Percentiles rank a stretch among this genome's conserved stretches.
phyloP scores from a whole-genome alignment of 305 asterid species.

The Andrographis paniculata region DNA sequence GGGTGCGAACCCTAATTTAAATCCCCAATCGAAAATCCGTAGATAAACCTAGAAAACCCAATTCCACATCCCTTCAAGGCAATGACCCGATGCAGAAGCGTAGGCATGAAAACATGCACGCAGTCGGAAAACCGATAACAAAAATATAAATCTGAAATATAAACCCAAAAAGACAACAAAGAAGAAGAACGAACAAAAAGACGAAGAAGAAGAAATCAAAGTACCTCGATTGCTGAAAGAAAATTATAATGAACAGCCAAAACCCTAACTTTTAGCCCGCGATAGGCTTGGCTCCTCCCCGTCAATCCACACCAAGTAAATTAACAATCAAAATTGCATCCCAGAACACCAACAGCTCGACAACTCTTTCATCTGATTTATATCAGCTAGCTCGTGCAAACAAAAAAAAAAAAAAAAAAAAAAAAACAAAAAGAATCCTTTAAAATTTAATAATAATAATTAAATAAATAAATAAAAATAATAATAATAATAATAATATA shows the following conservation, averaged over 20 bases:
- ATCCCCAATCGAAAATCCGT: background rate
- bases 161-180: background rate
- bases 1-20: background rate
- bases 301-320: background rate
- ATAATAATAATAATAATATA: too few relatives aligned
- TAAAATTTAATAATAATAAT: too few relatives aligned
- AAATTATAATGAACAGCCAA: background rate
- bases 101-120: too few relatives aligned
- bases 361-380: background rate
- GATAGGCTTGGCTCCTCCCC: background rate
- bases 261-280: background rate
- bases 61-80: background rate
- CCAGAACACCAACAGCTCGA: background rate
- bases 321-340: background rate
- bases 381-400: background rate
- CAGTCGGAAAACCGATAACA: too few relatives aligned
- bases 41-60: background rate
- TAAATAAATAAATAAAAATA: too few relatives aligned
- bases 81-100: background rate
- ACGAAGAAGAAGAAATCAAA: too few relatives aligned
- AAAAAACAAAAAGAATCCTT: too few relatives aligned
- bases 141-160: background rate
- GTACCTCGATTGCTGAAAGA: too few relatives aligned
- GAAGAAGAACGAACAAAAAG: too few relatives aligned
- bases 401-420: too few relatives aligned